Evolutionary conservation across 2,329 filamentous ascomycete species (phyloP).

Genomic region (Aspergillus caelatus): DNA sequence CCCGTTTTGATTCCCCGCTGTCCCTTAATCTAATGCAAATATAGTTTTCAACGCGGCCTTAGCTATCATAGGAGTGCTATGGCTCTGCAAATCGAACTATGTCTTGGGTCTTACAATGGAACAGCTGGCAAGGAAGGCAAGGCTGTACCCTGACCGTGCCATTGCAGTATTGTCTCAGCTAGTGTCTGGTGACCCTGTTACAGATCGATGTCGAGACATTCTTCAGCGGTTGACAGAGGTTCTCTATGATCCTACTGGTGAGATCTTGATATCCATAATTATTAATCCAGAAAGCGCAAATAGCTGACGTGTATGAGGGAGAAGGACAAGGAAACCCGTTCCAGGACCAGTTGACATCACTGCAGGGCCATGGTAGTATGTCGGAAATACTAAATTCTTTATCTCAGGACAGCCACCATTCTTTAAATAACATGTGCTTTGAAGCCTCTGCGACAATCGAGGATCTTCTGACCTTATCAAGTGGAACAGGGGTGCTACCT

Average conservation of each 20-base stretch:
- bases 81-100: not conserved
- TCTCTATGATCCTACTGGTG: not conserved
- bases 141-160: not conserved
- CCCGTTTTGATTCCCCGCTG: not conserved
- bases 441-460: not conserved
- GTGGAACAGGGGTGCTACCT: not conserved
- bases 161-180: not conserved
- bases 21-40: not conserved
- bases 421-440: not conserved
- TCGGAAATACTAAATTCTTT: not conserved
- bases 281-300: not conserved
- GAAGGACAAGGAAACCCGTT: not conserved
- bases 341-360: not conserved
- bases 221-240: not conserved
- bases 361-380: not conserved
- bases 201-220: not conserved
- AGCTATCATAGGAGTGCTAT: slow-evolving; percentile 30
- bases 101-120: not conserved
- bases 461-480: not conserved
- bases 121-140: not conserved
- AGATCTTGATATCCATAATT: not conserved
- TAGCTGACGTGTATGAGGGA: not conserved
- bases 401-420: not conserved
- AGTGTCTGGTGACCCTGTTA: not conserved
- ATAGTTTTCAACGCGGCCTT: slow-evolving; percentile 40